These are phyloP conservation scores for Auriscalpium vulgare DNA, from an alignment of 768 basidiomycete genomes.

Conservation along the genomic window DNA sequence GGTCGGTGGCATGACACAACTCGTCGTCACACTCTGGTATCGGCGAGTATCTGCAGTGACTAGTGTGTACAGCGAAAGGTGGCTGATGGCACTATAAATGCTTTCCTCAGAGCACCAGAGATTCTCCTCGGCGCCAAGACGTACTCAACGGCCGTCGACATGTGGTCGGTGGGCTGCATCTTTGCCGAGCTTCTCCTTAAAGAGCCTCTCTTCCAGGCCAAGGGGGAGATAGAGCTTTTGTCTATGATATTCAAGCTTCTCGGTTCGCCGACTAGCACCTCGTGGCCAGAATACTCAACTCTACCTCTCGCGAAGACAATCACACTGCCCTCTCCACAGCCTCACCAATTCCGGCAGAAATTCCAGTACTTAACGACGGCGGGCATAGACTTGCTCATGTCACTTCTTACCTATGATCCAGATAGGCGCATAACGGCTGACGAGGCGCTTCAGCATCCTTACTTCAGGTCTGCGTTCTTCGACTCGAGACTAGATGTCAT, in stretches of 20 bases:
- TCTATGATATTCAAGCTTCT: constrained; percentile 92
- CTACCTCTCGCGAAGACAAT: constrained; percentile 81
- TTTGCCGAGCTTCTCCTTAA: constrained; percentile 94
- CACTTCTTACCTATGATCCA: constrained; percentile 85
- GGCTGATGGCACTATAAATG: constrained; percentile 7
- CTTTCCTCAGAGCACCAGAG: constrained; percentile 71
- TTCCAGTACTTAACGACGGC: constrained; percentile 79
- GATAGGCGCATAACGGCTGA: constrained; percentile 79
- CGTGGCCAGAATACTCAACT: constrained; percentile 79
- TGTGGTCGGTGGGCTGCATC: constrained; percentile 99
- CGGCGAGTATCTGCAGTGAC: constrained; percentile 45
- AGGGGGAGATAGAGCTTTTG: constrained; percentile 87
- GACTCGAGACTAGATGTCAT: not conserved
- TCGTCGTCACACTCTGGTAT: constrained; percentile 99
- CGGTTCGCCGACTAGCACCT: constrained; percentile 79
- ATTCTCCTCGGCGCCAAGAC: constrained; percentile 87
- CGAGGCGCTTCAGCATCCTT: constrained; percentile 84
- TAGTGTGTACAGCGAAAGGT: constrained; percentile 3
- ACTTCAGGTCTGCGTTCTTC: constrained; percentile 39
- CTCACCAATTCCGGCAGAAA: constrained; percentile 71
- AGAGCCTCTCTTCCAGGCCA: constrained; percentile 96
- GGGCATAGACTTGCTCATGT: constrained; percentile 79
- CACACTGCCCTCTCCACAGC: constrained; percentile 64
- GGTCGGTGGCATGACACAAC: constrained; percentile 93
- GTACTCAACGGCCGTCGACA: constrained; percentile 92